phyloP scores from a whole-genome alignment of 164 flowering plant species.

The Hamamelis virginiana region DNA sequence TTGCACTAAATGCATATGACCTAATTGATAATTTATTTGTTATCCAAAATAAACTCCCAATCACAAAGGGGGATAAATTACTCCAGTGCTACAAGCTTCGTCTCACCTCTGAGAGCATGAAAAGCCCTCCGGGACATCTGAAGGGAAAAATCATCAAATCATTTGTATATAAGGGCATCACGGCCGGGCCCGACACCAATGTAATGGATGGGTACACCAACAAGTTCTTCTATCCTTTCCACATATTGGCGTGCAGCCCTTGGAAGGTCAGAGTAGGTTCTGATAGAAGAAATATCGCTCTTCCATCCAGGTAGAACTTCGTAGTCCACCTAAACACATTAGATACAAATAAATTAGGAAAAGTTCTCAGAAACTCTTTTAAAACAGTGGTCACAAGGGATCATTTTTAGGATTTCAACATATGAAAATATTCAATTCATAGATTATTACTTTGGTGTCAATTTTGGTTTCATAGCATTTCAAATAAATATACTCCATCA shows the following conservation, averaged over 20 bases:
- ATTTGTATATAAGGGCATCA: conserved; percentile 84
- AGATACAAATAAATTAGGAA: neutral
- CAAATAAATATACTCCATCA: no score
- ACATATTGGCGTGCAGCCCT: conserved; percentile 74
- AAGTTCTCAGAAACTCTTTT: neutral
- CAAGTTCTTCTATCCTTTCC: conserved; percentile 87
- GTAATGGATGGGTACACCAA: conserved; percentile 82
- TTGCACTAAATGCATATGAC: neutral
- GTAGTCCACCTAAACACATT: conserved; percentile 68
- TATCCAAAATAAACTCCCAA: neutral
- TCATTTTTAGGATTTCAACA: no score
- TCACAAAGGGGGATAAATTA: neutral
- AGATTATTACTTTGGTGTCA: no score
- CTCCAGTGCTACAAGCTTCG: neutral
- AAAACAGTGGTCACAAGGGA: no score
- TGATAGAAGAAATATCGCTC: conserved; percentile 66
- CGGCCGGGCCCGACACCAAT: conserved; percentile 94
- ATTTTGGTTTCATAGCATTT: no score
- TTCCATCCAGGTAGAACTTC: conserved; percentile 90
- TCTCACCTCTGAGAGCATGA: neutral
- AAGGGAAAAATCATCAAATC: conserved; percentile 6
- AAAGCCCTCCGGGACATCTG: neutral
- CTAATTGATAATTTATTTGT: neutral
- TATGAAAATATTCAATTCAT: no score
- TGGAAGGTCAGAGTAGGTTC: conserved; percentile 77